These are phyloP conservation scores for Sporisorium scitamineum DNA, from an alignment of 1,284 basidiomycete genomes.

Conservation along the genomic window DNA sequence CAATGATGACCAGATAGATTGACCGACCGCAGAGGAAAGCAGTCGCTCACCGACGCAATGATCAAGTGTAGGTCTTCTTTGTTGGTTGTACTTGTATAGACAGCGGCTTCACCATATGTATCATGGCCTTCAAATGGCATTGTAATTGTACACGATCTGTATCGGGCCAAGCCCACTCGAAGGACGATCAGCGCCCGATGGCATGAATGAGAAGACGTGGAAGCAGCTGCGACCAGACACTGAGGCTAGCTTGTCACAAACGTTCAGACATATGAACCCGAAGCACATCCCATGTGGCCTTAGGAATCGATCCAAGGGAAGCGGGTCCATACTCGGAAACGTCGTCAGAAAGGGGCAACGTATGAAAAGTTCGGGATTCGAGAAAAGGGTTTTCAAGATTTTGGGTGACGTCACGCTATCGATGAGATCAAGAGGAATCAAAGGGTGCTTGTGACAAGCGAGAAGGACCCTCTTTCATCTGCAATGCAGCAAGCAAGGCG, in stretches of 20 bases:
- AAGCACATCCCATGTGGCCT: conserved; percentile 1
- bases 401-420: conserved; percentile 45
- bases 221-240: not conserved
- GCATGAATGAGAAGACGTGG: not conserved
- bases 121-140: conserved; percentile 9
- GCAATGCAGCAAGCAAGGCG: conserved; percentile 16
- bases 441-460: conserved; percentile 9
- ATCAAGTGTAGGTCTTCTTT: not conserved
- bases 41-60: not conserved
- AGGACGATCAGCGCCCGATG: not conserved
- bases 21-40: not conserved
- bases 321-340: not conserved
- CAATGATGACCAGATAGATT: not conserved
- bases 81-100: conserved; percentile 7
- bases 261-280: not conserved
- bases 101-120: conserved; percentile 15
- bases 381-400: not conserved
- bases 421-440: conserved; percentile 15
- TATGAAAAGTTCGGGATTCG: conserved; percentile 6
- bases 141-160: conserved; percentile 30
- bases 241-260: not conserved
- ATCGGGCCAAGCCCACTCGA: not conserved
- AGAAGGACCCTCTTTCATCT: conserved; percentile 32
- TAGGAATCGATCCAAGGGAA: no score
- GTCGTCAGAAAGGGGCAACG: not conserved